A percentile compares a stretch with the other conserved stretches of the same genome.
These are phyloP conservation scores for Setaria italica DNA, from an alignment of 202 grass and related monocot genomes.

Conservation along the genomic window DNA sequence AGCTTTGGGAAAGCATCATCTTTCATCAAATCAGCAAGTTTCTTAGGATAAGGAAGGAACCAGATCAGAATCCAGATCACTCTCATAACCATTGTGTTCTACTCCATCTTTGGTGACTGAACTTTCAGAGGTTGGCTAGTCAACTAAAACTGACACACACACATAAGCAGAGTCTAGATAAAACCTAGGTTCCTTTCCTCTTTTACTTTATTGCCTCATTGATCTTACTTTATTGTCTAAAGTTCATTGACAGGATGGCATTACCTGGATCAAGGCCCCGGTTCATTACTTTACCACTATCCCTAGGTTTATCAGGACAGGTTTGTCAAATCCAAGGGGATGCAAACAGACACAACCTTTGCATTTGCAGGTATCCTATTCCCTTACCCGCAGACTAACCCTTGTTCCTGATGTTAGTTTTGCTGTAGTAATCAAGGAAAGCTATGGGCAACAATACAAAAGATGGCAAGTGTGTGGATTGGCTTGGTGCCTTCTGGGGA, in stretches of 20 bases:
- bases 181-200: slow-evolving; percentile 23
- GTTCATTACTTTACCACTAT: slow-evolving; percentile 37
- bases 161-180: slow-evolving; percentile 21
- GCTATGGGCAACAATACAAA: slow-evolving; percentile 25
- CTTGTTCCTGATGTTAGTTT: slow-evolving; percentile 30
- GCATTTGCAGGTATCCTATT: slow-evolving; percentile 17
- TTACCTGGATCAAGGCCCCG: slow-evolving; percentile 37
- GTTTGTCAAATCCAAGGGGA: slow-evolving; percentile 36
- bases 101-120: slow-evolving; percentile 9
- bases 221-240: slow-evolving; percentile 40
- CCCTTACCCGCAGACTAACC: not conserved
- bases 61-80: slow-evolving; percentile 31
- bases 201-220: slow-evolving; percentile 3
- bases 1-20: slow-evolving; percentile 36
- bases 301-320: slow-evolving; percentile 44
- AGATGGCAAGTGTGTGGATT: slow-evolving; percentile 22
- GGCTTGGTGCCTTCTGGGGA: slow-evolving; percentile 50
- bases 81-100: slow-evolving; percentile 14
- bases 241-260: slow-evolving; percentile 40
- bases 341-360: slow-evolving; percentile 31
- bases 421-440: slow-evolving; percentile 44
- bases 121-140: slow-evolving; percentile 14
- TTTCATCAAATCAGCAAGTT: slow-evolving; percentile 33
- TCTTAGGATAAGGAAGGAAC: slow-evolving; percentile 2
- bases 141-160: not conserved